Conservation (phyloP, 2,329 filamentous ascomycete species). For the Camillea tinctor region DNA sequence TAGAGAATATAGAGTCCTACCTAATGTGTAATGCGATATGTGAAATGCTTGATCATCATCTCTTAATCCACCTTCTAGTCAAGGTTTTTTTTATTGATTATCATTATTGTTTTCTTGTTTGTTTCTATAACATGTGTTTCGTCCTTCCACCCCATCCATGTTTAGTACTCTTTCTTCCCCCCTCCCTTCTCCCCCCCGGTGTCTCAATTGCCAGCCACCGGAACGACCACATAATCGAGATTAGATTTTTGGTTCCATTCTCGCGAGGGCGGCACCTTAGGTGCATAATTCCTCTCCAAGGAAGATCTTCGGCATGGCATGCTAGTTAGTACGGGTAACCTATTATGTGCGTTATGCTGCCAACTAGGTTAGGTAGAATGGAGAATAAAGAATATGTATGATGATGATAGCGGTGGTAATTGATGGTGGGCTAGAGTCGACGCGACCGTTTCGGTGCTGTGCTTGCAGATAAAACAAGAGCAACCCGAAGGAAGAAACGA, state of each 20-base stretch:
- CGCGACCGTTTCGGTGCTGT: not conserved
- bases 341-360: not conserved
- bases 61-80: not conserved
- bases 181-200: not conserved
- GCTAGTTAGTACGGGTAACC: not conserved
- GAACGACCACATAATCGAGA: conserved; percentile 17
- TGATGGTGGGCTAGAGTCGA: conserved; percentile 1
- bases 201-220: conserved; percentile 11
- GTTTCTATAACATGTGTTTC: not conserved
- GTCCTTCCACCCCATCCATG: not conserved
- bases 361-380: too few species aligned
- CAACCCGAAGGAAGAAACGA: not conserved
- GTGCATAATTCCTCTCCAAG: conserved; percentile 5
- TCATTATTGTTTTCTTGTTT: not conserved
- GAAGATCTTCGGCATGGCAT: conserved; percentile 1
- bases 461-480: not conserved
- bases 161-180: too few species aligned
- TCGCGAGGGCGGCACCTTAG: conserved; percentile 7
- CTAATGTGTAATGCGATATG: not conserved
- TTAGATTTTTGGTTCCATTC: conserved; percentile 9
- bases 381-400: too few species aligned
- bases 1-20: not conserved
- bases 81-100: not conserved
- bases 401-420: not conserved
- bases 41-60: not conserved